Evolutionary conservation across 2,329 filamentous ascomycete genomes (phyloP).

Genomic region (Penicillium sp.): DNA sequence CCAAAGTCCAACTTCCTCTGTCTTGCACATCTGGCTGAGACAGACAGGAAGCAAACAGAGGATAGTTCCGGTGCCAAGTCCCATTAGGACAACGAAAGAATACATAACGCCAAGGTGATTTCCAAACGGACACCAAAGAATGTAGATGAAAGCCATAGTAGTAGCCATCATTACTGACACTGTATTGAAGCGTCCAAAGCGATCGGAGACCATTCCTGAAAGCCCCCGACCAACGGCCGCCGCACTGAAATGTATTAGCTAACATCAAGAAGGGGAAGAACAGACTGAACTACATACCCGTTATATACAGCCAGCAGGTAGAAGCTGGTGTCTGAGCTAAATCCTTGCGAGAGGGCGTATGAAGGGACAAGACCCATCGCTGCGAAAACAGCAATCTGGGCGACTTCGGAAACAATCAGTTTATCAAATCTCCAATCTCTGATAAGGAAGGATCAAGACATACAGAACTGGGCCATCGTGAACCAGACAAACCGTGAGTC

Average conservation of each 20-base stretch:
- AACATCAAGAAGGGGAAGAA: too few species aligned
- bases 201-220: slow-evolving; percentile 4
- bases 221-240: slow-evolving; percentile 2
- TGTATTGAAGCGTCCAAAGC: slow-evolving; percentile 4
- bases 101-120: slow-evolving; percentile 1
- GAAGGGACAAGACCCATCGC: slow-evolving; percentile 1
- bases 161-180: not conserved
- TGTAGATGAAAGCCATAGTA: not conserved
- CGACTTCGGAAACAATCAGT: not conserved
- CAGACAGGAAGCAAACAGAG: slow-evolving; percentile 4
- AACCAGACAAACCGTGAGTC: not conserved
- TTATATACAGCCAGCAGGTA: slow-evolving; percentile 2
- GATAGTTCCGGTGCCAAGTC: slow-evolving; percentile 5
- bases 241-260: not conserved
- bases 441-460: not conserved
- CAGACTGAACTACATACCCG: not conserved
- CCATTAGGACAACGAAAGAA: not conserved
- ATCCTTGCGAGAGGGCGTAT: slow-evolving; percentile 3
- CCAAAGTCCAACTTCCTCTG: slow-evolving; percentile 6
- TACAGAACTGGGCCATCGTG: not conserved
- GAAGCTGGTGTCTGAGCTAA: slow-evolving; percentile 1
- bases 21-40: slow-evolving; percentile 7
- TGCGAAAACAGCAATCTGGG: not conserved
- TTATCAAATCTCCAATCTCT: too few species aligned
- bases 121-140: slow-evolving; percentile 5